phyloP scores from a whole-genome alignment of 768 basidiomycete species.

The Mrakia blollopis region DNA sequence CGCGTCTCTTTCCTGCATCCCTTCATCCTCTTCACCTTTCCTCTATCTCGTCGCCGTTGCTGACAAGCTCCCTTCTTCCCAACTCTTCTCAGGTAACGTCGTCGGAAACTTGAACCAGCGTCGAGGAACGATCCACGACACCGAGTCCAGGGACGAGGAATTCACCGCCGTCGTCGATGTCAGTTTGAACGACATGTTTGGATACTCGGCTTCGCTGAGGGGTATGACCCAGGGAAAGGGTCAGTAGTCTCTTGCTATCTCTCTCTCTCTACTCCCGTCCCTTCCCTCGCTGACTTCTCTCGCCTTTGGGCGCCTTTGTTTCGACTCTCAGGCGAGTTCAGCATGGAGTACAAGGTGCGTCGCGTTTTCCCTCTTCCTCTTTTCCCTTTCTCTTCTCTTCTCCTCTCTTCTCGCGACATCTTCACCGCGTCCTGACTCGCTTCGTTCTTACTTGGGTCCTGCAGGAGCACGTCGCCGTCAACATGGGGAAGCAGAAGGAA shows the following conservation, averaged over 20 bases:
- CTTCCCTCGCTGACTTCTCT: conserved; percentile 24
- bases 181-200: conserved; percentile 96
- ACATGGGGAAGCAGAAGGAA: conserved; percentile 80
- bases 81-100: conserved; percentile 61
- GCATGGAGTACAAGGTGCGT: conserved; percentile 57
- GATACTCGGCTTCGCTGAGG: conserved; percentile 86
- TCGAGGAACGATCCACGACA: conserved; percentile 89
- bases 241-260: conserved; percentile 51
- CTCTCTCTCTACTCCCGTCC: neutral
- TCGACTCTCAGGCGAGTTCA: conserved; percentile 58
- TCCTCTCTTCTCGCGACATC: neutral
- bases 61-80: neutral
- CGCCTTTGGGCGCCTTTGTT: conserved; percentile 37
- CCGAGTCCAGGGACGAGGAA: conserved; percentile 94
- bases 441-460: neutral
- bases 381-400: neutral
- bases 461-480: conserved; percentile 75
- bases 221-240: conserved; percentile 97
- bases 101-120: conserved; percentile 91
- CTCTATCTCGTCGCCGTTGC: neutral
- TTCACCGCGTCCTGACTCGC: neutral
- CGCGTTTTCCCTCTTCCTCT: conserved; percentile 17
- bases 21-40: neutral
- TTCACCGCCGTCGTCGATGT: conserved; percentile 89
- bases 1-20: neutral